Evolutionary conservation across 768 basidiomycete genomes (phyloP), one percentile per base, ranked within the genome.

Genomic region (Pilatotrama ljubarskyi): DNA sequence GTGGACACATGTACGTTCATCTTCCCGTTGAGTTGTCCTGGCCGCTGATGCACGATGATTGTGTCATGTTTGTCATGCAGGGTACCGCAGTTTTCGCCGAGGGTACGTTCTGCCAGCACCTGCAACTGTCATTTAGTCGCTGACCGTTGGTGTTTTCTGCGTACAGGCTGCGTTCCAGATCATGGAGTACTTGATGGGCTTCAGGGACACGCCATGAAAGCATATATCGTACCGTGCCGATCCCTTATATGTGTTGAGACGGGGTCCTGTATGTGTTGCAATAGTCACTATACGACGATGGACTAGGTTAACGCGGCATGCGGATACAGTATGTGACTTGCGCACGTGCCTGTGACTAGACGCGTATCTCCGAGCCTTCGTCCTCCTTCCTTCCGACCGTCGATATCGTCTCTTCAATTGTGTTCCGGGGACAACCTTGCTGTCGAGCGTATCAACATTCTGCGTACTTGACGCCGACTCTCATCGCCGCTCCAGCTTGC

Each of bases 171-270:
- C 85, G 1, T 85, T 86, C 73, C 87, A 88, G 67, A 82, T 77
- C 55, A 87, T 89, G 85, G 75, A 84, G 63, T 87, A 79, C 64
- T 65, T 89, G 63, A 76, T 89, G 82, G 87, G 87, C 13, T 80
- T 83, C 70, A 81, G 86, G 26, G 53, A 63, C 5, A 63, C 18
- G 17, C 61, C 55, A 3, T 62, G 26, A 41, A 14, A 40, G 13
- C 38, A 40, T 32, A n/a, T n/a, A n/a, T n/a, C n/a, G n/a, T n/a
- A n/a, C n/a, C n/a, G n/a, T n/a, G n/a, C n/a, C n/a, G n/a, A n/a
- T n/a, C n/a, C n/a, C n/a, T n/a, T n/a, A n/a, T n/a, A n/a, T n/a
- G n/a, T 5, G 13, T n/a, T 40, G 38, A 14, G 38, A 5, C 38
- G 13, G n/a, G 5, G 38, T 14, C 6, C 38, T 13, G 13, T 40